Percentiles rank a stretch among this genome's conserved stretches.
phyloP scores from a whole-genome alignment of 805 yeast genomes.

The Saccharomyces eubayanus region DNA sequence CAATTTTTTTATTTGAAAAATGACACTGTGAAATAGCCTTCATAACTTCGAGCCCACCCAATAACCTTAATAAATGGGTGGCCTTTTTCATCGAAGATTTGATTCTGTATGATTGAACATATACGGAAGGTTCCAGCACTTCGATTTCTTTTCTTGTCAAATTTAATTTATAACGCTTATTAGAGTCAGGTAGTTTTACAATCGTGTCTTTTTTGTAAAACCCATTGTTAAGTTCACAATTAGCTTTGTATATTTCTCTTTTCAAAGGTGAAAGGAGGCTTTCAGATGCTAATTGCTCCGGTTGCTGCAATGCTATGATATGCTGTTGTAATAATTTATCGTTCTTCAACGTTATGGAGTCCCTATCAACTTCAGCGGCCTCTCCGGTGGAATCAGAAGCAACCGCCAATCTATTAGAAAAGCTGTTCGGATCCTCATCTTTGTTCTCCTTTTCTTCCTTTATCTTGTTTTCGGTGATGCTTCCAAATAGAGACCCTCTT shows the following conservation, averaged over 20 bases:
- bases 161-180: slow-evolving; percentile 45
- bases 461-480: slow-evolving; percentile 13
- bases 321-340: slow-evolving; percentile 40
- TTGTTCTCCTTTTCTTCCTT: background rate
- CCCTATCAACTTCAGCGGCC: slow-evolving; percentile 19
- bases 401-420: slow-evolving; percentile 20
- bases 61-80: slow-evolving; percentile 65
- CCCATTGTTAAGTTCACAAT: slow-evolving; percentile 53
- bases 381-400: slow-evolving; percentile 13
- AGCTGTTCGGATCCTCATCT: slow-evolving; percentile 13
- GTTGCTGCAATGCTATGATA: slow-evolving; percentile 36
- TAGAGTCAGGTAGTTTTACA: slow-evolving; percentile 35
- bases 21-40: slow-evolving; percentile 89
- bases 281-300: slow-evolving; percentile 46
- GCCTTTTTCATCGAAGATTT: slow-evolving; percentile 87
- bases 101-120: slow-evolving; percentile 68
- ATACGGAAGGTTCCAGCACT: slow-evolving; percentile 81
- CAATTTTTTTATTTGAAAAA: slow-evolving; percentile 70
- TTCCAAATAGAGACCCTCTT: slow-evolving; percentile 17
- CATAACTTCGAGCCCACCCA: slow-evolving; percentile 60
- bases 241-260: slow-evolving; percentile 50
- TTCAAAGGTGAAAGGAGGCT: slow-evolving; percentile 62
- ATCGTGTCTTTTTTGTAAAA: slow-evolving; percentile 58
- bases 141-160: slow-evolving; percentile 61
- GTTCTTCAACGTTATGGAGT: slow-evolving; percentile 27